Percentiles rank a stretch among this genome's conserved stretches.
Conservation (phyloP, 306 rosid genomes). For the Crotalaria pallida region DNA sequence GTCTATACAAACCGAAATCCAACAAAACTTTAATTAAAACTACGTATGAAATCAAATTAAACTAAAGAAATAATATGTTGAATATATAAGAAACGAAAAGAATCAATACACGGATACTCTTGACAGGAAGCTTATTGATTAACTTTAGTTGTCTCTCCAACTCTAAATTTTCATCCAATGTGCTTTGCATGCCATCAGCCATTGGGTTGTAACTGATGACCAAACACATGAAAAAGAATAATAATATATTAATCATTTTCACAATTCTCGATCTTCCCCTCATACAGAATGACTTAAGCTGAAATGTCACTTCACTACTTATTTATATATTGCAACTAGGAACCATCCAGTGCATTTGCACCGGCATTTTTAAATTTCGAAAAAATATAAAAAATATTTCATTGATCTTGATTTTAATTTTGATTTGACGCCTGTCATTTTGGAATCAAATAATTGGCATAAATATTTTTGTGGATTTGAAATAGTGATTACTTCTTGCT, state of each 20-base stretch:
- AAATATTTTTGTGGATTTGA: too few species aligned
- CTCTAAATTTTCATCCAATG: background rate
- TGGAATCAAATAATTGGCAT: too few species aligned
- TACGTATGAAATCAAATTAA: background rate
- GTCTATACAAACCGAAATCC: background rate
- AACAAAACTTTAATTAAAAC: background rate
- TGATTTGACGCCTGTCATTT: too few species aligned
- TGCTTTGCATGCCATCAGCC: background rate
- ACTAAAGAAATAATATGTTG: background rate
- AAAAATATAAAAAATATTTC: too few species aligned
- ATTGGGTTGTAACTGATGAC: background rate
- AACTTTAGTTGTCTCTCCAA: background rate
- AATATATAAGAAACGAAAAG: background rate
- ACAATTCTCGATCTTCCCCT: background rate
- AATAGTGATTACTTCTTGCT: too few species aligned
- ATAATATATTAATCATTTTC: background rate
- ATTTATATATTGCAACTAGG: too few species aligned
- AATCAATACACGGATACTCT: conserved; percentile 23
- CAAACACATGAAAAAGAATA: background rate
- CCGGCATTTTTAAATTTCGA: too few species aligned
- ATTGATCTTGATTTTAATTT: too few species aligned
- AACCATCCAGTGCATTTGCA: too few species aligned
- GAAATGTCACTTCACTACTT: too few species aligned
- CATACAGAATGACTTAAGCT: background rate
- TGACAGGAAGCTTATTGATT: background rate